phyloP scores from a whole-genome alignment of 1,284 basidiomycete genomes.

The Ceratobasidium sp. region DNA sequence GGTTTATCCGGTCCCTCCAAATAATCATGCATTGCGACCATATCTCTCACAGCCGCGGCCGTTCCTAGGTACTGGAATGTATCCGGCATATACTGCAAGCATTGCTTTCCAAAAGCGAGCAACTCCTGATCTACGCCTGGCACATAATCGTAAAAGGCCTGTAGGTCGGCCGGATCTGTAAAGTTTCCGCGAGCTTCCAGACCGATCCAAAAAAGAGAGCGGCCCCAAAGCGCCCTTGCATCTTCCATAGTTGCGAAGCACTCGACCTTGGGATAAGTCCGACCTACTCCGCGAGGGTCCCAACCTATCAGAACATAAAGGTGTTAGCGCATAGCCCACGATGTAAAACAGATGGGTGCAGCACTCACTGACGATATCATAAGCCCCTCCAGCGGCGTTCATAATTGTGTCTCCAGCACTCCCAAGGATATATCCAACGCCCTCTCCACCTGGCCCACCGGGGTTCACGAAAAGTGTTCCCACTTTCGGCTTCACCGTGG shows the following conservation, averaged over 20 bases:
- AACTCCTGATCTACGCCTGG: slow-evolving; percentile 1
- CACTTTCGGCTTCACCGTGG: neutral
- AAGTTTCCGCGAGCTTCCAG: slow-evolving; percentile 1
- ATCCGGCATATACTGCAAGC: neutral
- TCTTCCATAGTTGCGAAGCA: slow-evolving; percentile 14
- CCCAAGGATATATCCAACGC: neutral
- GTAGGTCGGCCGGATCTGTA: neutral
- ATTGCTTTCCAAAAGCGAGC: neutral
- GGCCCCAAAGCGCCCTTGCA: neutral
- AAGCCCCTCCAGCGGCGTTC: slow-evolving; percentile 11
- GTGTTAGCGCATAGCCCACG: neutral
- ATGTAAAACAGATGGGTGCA: neutral
- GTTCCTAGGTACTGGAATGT: slow-evolving; percentile 26
- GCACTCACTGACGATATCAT: slow-evolving; percentile 30
- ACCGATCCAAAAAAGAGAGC: neutral
- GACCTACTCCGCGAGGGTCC: slow-evolving; percentile 30
- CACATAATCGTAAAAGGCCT: slow-evolving; percentile 10
- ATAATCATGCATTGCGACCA: slow-evolving; percentile 25
- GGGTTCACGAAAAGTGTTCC: slow-evolving; percentile 33
- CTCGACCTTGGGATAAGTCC: neutral
- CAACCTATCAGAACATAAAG: slow-evolving; percentile 6
- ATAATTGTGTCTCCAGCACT: neutral
- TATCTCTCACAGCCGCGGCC: slow-evolving; percentile 8
- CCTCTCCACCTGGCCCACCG: slow-evolving; percentile 26
- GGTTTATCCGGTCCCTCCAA: slow-evolving; percentile 13